phyloP scores from a whole-genome alignment of 129 eudicot genomes.

The Centaurea solstitialis region DNA sequence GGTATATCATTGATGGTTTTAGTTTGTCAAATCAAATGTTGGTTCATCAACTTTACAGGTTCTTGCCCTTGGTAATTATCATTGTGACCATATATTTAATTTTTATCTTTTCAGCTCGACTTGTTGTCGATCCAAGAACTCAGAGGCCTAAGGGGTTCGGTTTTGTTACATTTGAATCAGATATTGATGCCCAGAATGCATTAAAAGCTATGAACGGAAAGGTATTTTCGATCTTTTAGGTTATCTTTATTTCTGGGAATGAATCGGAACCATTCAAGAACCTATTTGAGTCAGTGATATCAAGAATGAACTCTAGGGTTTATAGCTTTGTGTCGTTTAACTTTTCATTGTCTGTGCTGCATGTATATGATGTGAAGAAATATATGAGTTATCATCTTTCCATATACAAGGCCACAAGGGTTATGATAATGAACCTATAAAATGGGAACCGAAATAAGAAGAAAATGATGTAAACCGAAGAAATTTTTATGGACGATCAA shows the following conservation, averaged over 20 bases:
- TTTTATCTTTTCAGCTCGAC: slow-evolving; percentile 56
- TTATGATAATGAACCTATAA: neutral
- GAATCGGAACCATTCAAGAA: neutral
- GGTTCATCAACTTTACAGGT: neutral
- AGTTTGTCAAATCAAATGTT: neutral
- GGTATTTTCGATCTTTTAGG: slow-evolving; percentile 39
- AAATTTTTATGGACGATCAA: neutral
- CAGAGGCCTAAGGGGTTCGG: slow-evolving; percentile 86
- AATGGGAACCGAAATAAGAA: neutral
- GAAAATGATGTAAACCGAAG: neutral
- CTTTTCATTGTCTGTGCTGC: neutral
- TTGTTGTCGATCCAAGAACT: slow-evolving; percentile 61
- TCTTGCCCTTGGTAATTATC: neutral
- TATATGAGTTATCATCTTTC: neutral
- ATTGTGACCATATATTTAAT: neutral
- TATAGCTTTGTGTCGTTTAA: neutral
- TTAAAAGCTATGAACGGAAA: slow-evolving; percentile 76
- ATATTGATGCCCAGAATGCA: slow-evolving; percentile 62
- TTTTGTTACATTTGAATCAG: slow-evolving; percentile 66
- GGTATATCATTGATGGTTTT: slow-evolving; percentile 47
- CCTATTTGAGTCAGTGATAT: neutral
- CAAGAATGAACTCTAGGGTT: slow-evolving; percentile 2
- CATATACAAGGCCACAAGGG: neutral
- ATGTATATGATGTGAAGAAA: neutral
- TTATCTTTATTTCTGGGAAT: neutral